Base-by-base conservation (phyloP, 2,329 filamentous ascomycete species). In the Piedraia hortae region DNA sequence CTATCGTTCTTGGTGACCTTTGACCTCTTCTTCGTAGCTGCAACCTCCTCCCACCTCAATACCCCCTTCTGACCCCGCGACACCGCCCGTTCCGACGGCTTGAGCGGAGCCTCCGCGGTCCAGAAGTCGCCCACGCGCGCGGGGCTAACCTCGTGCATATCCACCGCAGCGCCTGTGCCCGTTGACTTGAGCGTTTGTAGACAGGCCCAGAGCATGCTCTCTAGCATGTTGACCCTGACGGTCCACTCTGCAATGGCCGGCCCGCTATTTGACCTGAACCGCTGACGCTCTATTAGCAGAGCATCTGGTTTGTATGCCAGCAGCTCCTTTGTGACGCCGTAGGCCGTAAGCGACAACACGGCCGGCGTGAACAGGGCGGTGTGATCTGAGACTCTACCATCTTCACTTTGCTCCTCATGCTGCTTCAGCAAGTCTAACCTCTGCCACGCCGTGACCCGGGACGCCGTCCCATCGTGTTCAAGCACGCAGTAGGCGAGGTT, bases 191-290 rank as follows among this genome's bases (percentile, higher is more conserved):
- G 36, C 0, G 65, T 59, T 22, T 56, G 51, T 16, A 82, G 42
- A 7, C 65, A 54, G 5, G 69, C 68, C 50, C 78, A 71, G 1
- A 88, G 45, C 64, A 85, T 85, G 3, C 64, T 62, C 42, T 88
- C 75, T 11, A 88, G 56, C 35, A 71, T 67, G 32, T 82, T 82
- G 5, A 88, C 74, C 1, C 73, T 54, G 18, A 85, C 41, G 3
- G 74, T 82, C 75, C 75, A 88, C 44, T 88, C 73, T 27, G 66
- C 60, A 2, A 88, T 63, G 0, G 63, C 57, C 0, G 59, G 47
- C 0, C 48, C 54, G 5, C 69, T 60, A n/a, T 54, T 56, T 2
- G 62, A 66, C 3, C 75, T 64, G 38, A 51, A 66, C 6, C 62
- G 52, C 31, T 68, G 62, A 1, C 59, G 51, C 34, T 68, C 62